A percentile compares a stretch with the other conserved stretches of the same genome.
Conservation (phyloP, 2,329 filamentous ascomycete species). For the Neocatenulostroma microsporum region DNA sequence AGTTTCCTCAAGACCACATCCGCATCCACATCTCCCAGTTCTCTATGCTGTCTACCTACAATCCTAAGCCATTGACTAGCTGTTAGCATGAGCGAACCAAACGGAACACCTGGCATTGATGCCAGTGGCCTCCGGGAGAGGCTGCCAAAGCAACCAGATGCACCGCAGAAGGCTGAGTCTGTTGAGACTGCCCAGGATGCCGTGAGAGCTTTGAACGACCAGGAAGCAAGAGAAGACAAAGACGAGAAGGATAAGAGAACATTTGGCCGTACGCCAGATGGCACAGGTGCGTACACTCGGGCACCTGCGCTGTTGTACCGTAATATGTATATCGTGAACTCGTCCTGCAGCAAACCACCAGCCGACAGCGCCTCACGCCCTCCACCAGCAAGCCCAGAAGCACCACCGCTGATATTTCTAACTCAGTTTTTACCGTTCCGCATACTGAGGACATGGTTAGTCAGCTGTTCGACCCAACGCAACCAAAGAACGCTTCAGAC, state of each 20-base stretch:
- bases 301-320: neutral
- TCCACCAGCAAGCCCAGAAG: slow-evolving; percentile 4
- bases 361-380: neutral
- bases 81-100: slow-evolving; percentile 17
- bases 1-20: no score
- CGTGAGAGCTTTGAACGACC: slow-evolving; percentile 44
- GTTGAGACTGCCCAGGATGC: slow-evolving; percentile 37
- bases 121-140: slow-evolving; percentile 42
- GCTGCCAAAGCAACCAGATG: slow-evolving; percentile 28
- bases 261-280: slow-evolving; percentile 83
- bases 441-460: slow-evolving; percentile 99
- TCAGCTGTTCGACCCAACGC: slow-evolving; percentile 84
- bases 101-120: slow-evolving; percentile 15
- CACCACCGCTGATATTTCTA: slow-evolving; percentile 19
- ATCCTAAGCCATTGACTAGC: no score
- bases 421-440: slow-evolving; percentile 86
- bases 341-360: neutral
- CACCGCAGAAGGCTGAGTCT: slow-evolving; percentile 24
- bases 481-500: slow-evolving; percentile 93
- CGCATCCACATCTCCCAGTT: no score
- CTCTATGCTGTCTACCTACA: no score
- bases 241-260: slow-evolving; percentile 61
- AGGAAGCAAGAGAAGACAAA: slow-evolving; percentile 40
- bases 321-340: slow-evolving; percentile 2
- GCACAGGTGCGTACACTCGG: slow-evolving; percentile 62